Evolutionary conservation across 805 yeast genomes (phyloP), one percentile per base, ranked within the genome.

Genomic region (Kazachstania bromeliacearum): DNA sequence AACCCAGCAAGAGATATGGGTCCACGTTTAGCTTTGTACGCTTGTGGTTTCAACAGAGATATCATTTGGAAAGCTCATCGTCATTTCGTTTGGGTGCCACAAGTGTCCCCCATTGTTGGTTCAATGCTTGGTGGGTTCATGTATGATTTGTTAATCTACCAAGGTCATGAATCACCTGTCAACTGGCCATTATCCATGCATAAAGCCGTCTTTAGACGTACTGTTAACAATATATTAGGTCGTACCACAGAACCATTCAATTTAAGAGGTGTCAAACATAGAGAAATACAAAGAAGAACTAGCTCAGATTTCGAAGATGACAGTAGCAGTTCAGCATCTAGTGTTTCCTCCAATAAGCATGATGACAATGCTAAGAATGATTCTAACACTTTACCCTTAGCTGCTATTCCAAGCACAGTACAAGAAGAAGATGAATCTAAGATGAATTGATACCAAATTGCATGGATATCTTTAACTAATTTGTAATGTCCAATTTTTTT

Each of bases 1-100:
- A 71, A 71, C 51, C 57, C 66, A 39, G 75, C 75, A 21, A 66
- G 77, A 54, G 77, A 71, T 53, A 57, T 70, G 36, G 73, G 69
- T 12, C 77, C 77, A 38, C 58, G 77, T 46, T 45, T 71, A 26
- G 73, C 73, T 26, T 53, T 72, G 14, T 57, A 60, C 21, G 55
- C 68, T 36, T 59, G 68, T 28, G 77, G 77, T 16, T 69, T 68
- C 42, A 64, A 68, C 24, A 47, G 63, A 50, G 25, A 57, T 53
- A 47, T 68, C 22, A 35, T 57, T 15, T 57, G 67, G 61, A 48
- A 58, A 13, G 47, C 51, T 10, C 60, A 66, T 38, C 57, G 60
- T 50, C 60, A 63, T 45, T 70, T 67, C 51, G 67, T 66, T 47
- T 70, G 76, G 76, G 70, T 70, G 20, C 74, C 75, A 35, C 51